Evolutionary conservation across 495 filamentous ascomycete species (phyloP).

Genomic region (Elaphomyces granulatus): DNA sequence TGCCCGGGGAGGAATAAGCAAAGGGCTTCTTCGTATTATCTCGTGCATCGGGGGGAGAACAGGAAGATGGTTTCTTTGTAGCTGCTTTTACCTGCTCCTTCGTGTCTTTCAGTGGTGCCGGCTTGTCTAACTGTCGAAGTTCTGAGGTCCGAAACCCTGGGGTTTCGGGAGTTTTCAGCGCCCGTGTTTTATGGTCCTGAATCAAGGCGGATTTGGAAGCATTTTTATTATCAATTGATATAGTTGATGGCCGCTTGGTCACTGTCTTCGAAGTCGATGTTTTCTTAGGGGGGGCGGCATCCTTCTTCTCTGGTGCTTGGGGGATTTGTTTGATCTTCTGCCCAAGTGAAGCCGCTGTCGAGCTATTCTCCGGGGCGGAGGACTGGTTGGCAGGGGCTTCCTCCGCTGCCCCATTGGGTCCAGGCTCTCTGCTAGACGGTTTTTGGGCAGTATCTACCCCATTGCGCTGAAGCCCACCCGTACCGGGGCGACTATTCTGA

Average conservation of each 20-base stretch:
- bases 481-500: constrained; percentile 2
- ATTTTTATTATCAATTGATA: constrained; percentile 20
- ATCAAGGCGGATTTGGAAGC: constrained; percentile 3
- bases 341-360: background rate
- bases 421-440: background rate
- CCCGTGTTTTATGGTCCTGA: constrained; percentile 7
- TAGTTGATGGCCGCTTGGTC: constrained; percentile 28
- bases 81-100: constrained; percentile 21
- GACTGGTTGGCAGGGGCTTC: constrained; percentile 8
- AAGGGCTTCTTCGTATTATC: constrained; percentile 17
- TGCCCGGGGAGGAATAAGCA: constrained; percentile 6
- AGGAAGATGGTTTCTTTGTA: too few relatives aligned
- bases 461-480: constrained; percentile 4
- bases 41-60: constrained; percentile 19
- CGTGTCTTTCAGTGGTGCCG: constrained; percentile 12
- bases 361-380: background rate
- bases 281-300: constrained; percentile 13
- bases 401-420: constrained; percentile 17
- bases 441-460: background rate
- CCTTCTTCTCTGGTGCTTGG: constrained; percentile 5
- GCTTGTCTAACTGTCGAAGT: constrained; percentile 1
- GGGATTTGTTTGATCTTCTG: background rate
- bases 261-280: constrained; percentile 18
- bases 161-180: constrained; percentile 22
- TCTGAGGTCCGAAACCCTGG: constrained; percentile 17